A percentile compares a stretch with the other conserved stretches of the same genome.
These are phyloP conservation scores for Priceomyces melissophilus DNA, from an alignment of 805 yeast genomes.

Conservation along the genomic window DNA sequence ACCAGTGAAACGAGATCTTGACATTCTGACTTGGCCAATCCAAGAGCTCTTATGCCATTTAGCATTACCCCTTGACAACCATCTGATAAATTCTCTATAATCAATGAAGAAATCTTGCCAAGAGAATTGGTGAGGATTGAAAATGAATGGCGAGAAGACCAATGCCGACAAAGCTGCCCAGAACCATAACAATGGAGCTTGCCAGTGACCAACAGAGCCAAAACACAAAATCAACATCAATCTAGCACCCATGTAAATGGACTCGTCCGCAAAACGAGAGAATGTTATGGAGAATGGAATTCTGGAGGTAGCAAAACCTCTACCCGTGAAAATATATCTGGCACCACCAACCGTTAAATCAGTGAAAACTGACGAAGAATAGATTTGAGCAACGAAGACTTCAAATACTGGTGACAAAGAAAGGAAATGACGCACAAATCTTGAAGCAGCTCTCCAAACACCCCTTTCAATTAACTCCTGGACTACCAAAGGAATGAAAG, in stretches of 20 bases:
- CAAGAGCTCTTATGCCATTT: conserved; percentile 87
- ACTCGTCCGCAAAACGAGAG: conserved; percentile 71
- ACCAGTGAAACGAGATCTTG: conserved; percentile 90
- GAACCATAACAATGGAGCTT: conserved; percentile 92
- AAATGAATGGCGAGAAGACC: conserved; percentile 87
- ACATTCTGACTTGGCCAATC: conserved; percentile 77
- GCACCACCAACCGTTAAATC: conserved; percentile 80
- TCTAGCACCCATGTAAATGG: conserved; percentile 83
- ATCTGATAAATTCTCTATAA: conserved; percentile 88
- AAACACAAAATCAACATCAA: conserved; percentile 67
- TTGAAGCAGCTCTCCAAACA: conserved; percentile 59
- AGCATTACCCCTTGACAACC: conserved; percentile 89
- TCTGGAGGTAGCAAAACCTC: conserved; percentile 78
- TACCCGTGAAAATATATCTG: conserved; percentile 74
- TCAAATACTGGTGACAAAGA: conserved; percentile 78
- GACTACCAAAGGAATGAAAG: conserved; percentile 71
- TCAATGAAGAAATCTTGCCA: conserved; percentile 96
- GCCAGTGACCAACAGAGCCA: conserved; percentile 82
- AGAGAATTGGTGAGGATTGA: conserved; percentile 97
- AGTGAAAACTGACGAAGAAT: conserved; percentile 64
- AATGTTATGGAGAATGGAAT: conserved; percentile 62
- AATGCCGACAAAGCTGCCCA: conserved; percentile 90
- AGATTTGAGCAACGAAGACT: conserved; percentile 73
- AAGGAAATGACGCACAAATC: conserved; percentile 62
- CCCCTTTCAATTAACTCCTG: conserved; percentile 80